Evolutionary conservation across 192 early-diverging fungal species (phyloP).

Genomic region (Dissophora ornata): DNA sequence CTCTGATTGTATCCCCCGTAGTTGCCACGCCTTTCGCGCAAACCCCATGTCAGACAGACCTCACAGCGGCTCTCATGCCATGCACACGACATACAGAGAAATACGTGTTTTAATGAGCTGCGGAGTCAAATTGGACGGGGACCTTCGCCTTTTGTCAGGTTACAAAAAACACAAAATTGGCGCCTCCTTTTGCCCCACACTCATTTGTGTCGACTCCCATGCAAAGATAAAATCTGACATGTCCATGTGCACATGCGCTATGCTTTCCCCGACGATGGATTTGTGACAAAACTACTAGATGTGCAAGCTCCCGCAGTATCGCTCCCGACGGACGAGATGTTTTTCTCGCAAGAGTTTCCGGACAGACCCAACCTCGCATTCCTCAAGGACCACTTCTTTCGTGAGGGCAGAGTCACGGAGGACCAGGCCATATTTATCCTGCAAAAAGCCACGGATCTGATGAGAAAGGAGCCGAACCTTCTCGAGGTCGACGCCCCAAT

Average conservation of each 20-base stretch:
- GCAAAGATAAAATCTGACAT: too few species aligned
- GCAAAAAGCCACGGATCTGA: conserved; percentile 78
- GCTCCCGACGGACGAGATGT: conserved; percentile 60
- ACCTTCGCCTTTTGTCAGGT: background rate
- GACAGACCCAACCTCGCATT: conserved; percentile 80
- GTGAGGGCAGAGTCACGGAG: conserved; percentile 89
- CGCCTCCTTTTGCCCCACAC: too few species aligned
- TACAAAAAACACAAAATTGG: too few species aligned
- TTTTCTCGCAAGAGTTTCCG: conserved; percentile 60
- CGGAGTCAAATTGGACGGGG: too few species aligned
- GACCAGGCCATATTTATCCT: conserved; percentile 91
- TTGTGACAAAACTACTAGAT: too few species aligned
- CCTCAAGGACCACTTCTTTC: conserved; percentile 89
- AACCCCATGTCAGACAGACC: too few species aligned
- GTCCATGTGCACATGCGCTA: background rate
- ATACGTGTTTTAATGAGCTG: background rate
- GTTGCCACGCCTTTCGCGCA: too few species aligned
- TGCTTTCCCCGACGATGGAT: background rate
- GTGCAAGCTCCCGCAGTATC: conserved; percentile 62
- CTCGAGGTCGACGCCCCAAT: conserved; percentile 90
- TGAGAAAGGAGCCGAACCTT: conserved; percentile 84
- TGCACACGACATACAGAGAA: too few species aligned
- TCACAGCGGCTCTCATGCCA: too few species aligned
- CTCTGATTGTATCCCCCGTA: too few species aligned
- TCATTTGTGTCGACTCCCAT: too few species aligned